Base-by-base conservation (phyloP, 805 yeast genomes). In the Candida multigemmis region DNA sequence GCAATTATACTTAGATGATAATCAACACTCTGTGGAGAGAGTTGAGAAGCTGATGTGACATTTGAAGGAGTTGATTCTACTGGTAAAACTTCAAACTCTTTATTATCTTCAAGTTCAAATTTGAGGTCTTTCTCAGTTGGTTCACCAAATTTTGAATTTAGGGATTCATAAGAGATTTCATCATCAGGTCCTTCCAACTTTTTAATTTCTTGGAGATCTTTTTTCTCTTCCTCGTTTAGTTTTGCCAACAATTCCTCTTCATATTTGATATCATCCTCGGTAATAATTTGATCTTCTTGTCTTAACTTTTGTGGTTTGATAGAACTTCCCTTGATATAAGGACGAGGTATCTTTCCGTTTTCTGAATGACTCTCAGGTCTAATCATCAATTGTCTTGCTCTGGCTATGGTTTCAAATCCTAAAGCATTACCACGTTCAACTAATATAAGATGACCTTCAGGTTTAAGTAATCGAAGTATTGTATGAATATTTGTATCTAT, bases 351-450 rank as follows among this genome's bases (percentile, higher is more conserved):
- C 42, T 77, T 77, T 0, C 78, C 78, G 21, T 53, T 46, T 37
- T 74, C 80, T 8, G 53, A 51, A 38, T 62, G 63, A 5, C 71
- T 68, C 40, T 80, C 94, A 0, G 96, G 96, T 39, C 97, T 72
- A n/a, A 89, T 57, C 70, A 85, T 73, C 4, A 84, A 56, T 48
- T 89, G 96, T 43, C 98, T 66, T 4, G 96, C 96, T 28, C 96
- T 64, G 0, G 95, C 93, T 31, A 86, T 68, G 3, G 74, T 65
- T 52, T 91, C 98, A 46, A 84, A 84, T 0, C 97, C 97, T 17
- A 76, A 45, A 0, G 96, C 84, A 30, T 80, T 82, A 3, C 98
- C 98, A 36, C 96, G 65, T 54, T 91, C 97, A 3, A 87, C 56
- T 2, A 91, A 48, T 1, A 86, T 77, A 8, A 89, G 52, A 32